Evolutionary conservation across 805 yeast species (phyloP), one percentile per base, ranked within the genome.

Genomic region (Starmerella etchellsii): DNA sequence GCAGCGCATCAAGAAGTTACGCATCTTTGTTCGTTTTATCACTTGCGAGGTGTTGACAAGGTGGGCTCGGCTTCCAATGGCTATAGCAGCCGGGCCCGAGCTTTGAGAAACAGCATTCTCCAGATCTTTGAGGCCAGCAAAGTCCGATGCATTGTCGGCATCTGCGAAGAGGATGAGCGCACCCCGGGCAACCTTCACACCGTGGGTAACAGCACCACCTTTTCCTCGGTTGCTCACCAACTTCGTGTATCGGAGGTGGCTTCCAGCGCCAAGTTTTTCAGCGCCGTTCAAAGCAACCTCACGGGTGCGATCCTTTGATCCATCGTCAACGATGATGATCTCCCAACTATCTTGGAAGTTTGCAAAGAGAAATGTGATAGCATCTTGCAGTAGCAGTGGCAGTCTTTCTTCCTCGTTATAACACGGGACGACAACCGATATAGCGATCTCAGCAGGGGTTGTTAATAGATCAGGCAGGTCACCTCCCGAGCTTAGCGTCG

Each of bases 191-290:
- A 74, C 76, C 52, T 78, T 71, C 59, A 91, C 63, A 6, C 98
- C 98, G 60, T 88, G 96, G 15, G 93, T 76, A 0, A 91, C 97
- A 0, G 97, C 98, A 11, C 97, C 95, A 27, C 93, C 93, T 63
- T 88, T 88, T 21, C 98, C 98, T 53, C 98, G 70, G 59, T 91
- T 91, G 47, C 72, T 59, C 20, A 62, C 72, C 47, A 91, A 68
- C 49, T 68, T 69, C n/a, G 82, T 68, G 33, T 83, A 85, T 51
- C 88, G 67, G 54, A 91, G 53, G 40, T 69, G 69, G 37, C 75
- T 80, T 0, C 82, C 77, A 28, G 76, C 58, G 45, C 69, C 67
- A 35, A 70, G 63, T 8, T 61, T 51, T 7, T 55, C 48, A 1
- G 74, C 70, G 58, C 80, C 68, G n/a, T 66, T 57, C 30, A 91